Evolutionary conservation across 805 yeast species (phyloP).

Genomic region (Grigorovia humatica): DNA sequence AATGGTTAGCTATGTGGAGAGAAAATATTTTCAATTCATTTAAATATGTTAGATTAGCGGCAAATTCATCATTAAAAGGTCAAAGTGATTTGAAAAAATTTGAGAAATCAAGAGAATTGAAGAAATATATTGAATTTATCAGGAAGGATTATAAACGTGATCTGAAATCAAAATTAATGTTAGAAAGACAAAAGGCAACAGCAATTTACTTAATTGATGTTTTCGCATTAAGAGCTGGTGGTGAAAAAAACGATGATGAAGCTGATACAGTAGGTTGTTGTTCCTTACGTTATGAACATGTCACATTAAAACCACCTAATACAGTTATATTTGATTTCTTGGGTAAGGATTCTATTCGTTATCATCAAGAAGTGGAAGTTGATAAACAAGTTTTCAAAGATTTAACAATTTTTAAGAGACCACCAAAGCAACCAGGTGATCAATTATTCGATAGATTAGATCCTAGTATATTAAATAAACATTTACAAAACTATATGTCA

Average conservation of each 20-base stretch:
- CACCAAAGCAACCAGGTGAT: constrained; percentile 87
- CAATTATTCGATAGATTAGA: constrained; percentile 84
- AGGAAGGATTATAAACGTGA: constrained; percentile 63
- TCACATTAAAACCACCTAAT: constrained; percentile 75
- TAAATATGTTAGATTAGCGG: constrained; percentile 87
- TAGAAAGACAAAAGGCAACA: constrained; percentile 83
- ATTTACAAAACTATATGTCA: constrained; percentile 80
- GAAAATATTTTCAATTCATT: constrained; percentile 78
- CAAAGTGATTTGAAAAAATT: constrained; percentile 84
- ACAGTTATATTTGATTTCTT: constrained; percentile 82
- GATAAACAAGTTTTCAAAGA: constrained; percentile 88
- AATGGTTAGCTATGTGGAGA: constrained; percentile 97
- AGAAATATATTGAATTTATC: constrained; percentile 58
- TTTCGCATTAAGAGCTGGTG: constrained; percentile 94
- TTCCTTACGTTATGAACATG: constrained; percentile 82
- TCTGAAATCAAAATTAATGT: constrained; percentile 67
- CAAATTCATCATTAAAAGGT: constrained; percentile 83
- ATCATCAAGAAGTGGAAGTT: constrained; percentile 85
- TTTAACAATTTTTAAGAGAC: constrained; percentile 73
- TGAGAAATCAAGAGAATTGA: constrained; percentile 84
- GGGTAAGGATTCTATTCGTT: constrained; percentile 92
- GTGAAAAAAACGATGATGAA: constrained; percentile 93
- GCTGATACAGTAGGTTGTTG: constrained; percentile 99
- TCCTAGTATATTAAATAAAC: constrained; percentile 73
- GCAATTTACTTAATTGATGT: constrained; percentile 89